Evolutionary conservation across 768 basidiomycete genomes (phyloP), one percentile per base, ranked within the genome.

Genomic region (Phylloporus sp.): DNA sequence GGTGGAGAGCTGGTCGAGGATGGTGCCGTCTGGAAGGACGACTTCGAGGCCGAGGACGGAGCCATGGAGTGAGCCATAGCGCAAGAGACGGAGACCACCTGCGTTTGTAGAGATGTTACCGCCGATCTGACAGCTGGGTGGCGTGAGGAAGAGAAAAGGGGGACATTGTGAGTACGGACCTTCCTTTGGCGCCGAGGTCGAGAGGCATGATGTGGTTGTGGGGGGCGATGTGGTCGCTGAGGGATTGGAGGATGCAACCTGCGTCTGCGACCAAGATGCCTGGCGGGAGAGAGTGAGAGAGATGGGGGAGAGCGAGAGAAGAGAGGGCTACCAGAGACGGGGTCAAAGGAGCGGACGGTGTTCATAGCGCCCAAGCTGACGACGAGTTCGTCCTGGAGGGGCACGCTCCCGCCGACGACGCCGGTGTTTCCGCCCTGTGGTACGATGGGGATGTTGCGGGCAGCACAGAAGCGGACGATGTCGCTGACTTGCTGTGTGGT

Each of bases 341-440:
- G 77, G 61, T 92, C 90, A 57, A 90, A 92, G 4, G 82, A 82
- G 55, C 90, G 83, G 41, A 92, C 78, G 50, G 78, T 76, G 59
- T 80, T 82, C 81, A 99, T 81, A 60, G 87, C 91, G 18, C 82
- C 72, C 32, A 95, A 75, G 50, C 80, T 92, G 42, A 99, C 70
- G 42, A 99, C 77, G 52, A 98, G 67, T 67, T 99, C 96, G 63
- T 94, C 85, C 55, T 81, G 72, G 31, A 92, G 63, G 0, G 96
- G 95, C 10, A 95, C 87, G 52, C 93, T 83, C 29, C 96, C 96
- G 46, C 94, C 96, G 29, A 99, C 96, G 11, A 99, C 79, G 14
- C 96, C 96, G 0, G 96, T 99, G 70, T 99, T 99, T 37, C 96
- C 96, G 38, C 96, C 95, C 66, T 99, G 96, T 2, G 96, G 96